Conservation (phyloP, 73 alveolate genomes). For the Symbiodinium pilosum region DNA sequence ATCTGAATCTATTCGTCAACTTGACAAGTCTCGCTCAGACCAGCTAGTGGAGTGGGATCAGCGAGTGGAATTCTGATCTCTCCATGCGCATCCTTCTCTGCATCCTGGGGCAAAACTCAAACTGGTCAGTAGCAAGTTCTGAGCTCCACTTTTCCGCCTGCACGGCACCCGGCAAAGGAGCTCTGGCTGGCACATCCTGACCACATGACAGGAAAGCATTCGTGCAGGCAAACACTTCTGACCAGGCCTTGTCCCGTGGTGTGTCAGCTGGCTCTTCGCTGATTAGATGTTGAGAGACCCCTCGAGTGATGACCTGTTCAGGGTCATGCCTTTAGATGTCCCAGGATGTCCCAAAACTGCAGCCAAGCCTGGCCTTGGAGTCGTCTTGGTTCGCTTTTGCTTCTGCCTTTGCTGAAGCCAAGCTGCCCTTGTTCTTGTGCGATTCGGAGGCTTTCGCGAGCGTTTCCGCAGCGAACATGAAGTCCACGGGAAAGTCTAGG, state of each 20-base stretch:
- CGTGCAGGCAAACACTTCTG: background rate
- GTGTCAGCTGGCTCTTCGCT: background rate
- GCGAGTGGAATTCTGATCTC: background rate
- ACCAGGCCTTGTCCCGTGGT: background rate
- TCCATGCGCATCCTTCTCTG: background rate
- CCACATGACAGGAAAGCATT: too few relatives aligned
- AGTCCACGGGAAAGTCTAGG: conserved; percentile 42
- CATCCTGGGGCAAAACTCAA: too few relatives aligned
- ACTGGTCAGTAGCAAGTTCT: too few relatives aligned
- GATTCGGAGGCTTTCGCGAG: conserved; percentile 41
- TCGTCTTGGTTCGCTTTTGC: background rate
- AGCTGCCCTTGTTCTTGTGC: conserved; percentile 17
- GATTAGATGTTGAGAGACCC: background rate
- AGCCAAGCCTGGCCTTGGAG: background rate
- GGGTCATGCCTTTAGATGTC: too few relatives aligned
- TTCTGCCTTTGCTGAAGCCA: conserved; percentile 1
- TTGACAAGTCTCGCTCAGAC: too few relatives aligned
- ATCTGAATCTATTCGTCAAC: too few relatives aligned
- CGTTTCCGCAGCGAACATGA: conserved; percentile 51
- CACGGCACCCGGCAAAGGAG: background rate
- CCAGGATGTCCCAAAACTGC: too few relatives aligned
- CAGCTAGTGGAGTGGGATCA: too few relatives aligned
- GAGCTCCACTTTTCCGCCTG: background rate
- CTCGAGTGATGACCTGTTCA: background rate
- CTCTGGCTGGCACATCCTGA: background rate